phyloP scores from a whole-genome alignment of 305 asterid species.

The Solanum hybrid region DNA sequence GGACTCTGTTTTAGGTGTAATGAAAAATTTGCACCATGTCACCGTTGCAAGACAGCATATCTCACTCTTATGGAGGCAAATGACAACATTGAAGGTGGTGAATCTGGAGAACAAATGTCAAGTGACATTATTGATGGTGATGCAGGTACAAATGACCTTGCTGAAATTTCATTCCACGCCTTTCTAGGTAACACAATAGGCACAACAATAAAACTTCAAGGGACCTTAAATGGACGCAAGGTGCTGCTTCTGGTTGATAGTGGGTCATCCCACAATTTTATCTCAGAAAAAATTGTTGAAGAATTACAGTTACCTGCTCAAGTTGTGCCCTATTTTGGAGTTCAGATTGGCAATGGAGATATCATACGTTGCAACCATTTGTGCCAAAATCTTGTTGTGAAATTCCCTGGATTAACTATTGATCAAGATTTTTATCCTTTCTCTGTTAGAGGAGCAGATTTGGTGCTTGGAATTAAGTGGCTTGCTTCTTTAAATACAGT shows the following conservation, averaged over 20 bases:
- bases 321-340: too few species aligned
- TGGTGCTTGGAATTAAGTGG: background rate
- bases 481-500: background rate
- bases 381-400: background rate
- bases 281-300: too few species aligned
- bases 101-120: background rate
- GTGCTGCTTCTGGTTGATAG: too few species aligned
- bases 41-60: background rate
- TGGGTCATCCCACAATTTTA: too few species aligned
- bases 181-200: too few species aligned
- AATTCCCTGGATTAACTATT: background rate
- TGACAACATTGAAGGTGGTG: background rate
- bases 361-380: too few species aligned
- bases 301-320: too few species aligned
- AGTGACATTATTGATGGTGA: background rate
- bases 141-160: background rate
- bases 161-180: too few species aligned
- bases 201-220: too few species aligned
- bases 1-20: background rate
- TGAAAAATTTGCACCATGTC: background rate
- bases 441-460: background rate
- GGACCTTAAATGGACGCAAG: too few species aligned
- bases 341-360: too few species aligned
- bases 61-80: background rate
- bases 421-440: background rate